These are phyloP conservation scores for Blastobotrys peoriensis DNA, from an alignment of 805 yeast species.

Conservation along the genomic window DNA sequence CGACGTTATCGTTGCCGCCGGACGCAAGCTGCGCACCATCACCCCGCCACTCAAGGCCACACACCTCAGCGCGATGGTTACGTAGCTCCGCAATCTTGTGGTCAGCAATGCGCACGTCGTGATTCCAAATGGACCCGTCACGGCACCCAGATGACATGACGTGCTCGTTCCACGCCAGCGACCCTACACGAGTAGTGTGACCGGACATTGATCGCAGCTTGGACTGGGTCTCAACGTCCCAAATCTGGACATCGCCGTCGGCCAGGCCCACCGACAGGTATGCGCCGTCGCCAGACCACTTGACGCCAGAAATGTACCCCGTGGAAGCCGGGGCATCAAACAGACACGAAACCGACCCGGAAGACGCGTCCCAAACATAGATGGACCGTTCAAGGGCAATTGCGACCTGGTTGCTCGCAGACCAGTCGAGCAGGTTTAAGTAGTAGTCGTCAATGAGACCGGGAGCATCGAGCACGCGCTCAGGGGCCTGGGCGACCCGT, in stretches of 20 bases:
- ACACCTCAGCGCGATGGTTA: conserved; percentile 80
- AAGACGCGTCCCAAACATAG: conserved; percentile 86
- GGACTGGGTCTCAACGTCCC: conserved; percentile 82
- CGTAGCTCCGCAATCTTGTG: conserved; percentile 60
- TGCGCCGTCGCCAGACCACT: conserved; percentile 89
- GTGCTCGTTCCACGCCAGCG: conserved; percentile 81
- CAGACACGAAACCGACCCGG: conserved; percentile 69
- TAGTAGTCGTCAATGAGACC: conserved; percentile 91
- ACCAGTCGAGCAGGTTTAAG: conserved; percentile 83
- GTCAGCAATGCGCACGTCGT: conserved; percentile 80
- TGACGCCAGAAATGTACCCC: conserved; percentile 55
- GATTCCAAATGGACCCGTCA: conserved; percentile 75
- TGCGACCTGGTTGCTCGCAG: conserved; percentile 71
- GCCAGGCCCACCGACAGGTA: conserved; percentile 78
- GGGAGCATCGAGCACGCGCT: conserved; percentile 92
- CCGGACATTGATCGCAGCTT: conserved; percentile 74
- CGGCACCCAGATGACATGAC: conserved; percentile 81
- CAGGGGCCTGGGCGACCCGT: conserved; percentile 81
- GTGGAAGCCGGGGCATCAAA: conserved; percentile 43
- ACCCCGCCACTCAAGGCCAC: conserved; percentile 79
- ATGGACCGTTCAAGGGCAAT: conserved; percentile 80
- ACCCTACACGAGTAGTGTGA: conserved; percentile 69
- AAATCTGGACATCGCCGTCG: conserved; percentile 81
- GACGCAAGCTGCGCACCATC: conserved; percentile 85
- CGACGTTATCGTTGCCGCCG: conserved; percentile 93